Conservation (phyloP, 2,329 filamentous ascomycete genomes). For the Escovopsis sp. region DNA sequence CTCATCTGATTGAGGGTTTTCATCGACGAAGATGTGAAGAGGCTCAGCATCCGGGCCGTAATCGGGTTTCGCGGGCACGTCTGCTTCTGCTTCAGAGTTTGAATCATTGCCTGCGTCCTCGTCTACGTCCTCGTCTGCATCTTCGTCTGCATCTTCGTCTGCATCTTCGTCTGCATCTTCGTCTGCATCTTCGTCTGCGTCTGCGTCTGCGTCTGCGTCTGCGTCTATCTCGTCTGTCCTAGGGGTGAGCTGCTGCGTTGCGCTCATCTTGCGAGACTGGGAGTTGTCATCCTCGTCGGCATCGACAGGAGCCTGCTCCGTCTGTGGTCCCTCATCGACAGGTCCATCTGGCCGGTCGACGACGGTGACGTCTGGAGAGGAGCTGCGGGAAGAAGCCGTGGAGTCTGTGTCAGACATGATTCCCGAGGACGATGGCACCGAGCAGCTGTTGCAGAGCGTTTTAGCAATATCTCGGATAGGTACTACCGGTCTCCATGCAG, state of each 20-base stretch:
- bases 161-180: not conserved
- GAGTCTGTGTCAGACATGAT: not conserved
- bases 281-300: not conserved
- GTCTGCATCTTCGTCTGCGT: conserved; percentile 1
- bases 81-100: not conserved
- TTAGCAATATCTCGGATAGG: too few relatives aligned
- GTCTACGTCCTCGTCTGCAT: too few relatives aligned
- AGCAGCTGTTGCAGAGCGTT: too few relatives aligned
- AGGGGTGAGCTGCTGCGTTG: not conserved
- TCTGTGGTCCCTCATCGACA: too few relatives aligned
- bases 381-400: not conserved
- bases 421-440: too few relatives aligned
- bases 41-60: conserved; percentile 4
- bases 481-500: too few relatives aligned
- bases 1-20: not conserved
- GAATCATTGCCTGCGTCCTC: not conserved
- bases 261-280: too few relatives aligned
- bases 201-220: not conserved
- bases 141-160: not conserved
- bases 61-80: not conserved
- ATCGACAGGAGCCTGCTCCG: not conserved
- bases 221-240: not conserved
- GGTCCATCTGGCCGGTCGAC: too few relatives aligned
- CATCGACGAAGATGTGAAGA: conserved; percentile 1
- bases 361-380: too few relatives aligned